Evolutionary conservation across 2,329 filamentous ascomycete species (phyloP).

Genomic region (Talaromyces islandicus): DNA sequence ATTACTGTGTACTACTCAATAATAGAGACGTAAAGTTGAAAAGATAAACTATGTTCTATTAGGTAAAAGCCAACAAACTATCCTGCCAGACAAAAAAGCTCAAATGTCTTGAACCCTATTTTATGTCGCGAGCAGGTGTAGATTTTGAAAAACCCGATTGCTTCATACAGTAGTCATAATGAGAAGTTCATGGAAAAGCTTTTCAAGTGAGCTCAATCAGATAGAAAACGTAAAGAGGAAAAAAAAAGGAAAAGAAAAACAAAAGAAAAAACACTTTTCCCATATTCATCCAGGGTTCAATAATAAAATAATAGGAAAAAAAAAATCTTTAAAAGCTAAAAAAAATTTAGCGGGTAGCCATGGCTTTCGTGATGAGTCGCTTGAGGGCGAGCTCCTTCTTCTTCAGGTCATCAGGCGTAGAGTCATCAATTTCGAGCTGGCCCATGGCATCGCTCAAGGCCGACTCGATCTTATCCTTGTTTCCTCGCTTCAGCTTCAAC

Average conservation of each 20-base stretch:
- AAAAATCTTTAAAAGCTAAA: not conserved
- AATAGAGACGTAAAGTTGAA: not conserved
- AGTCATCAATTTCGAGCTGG: constrained; percentile 92
- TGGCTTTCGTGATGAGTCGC: constrained; percentile 96
- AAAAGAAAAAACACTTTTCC: not conserved
- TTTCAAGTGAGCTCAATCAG: not conserved
- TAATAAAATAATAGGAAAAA: not conserved
- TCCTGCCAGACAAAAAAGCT: not conserved
- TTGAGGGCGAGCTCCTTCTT: constrained; percentile 99
- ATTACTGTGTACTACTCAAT: not conserved
- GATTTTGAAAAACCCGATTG: not conserved
- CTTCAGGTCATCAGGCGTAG: constrained; percentile 88
- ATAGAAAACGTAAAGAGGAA: not conserved
- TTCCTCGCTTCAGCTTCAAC: constrained; percentile 95
- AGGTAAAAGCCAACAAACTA: not conserved
- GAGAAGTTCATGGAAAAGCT: not conserved
- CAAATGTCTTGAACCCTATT: not conserved
- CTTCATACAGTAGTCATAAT: not conserved
- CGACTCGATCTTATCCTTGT: constrained; percentile 99
- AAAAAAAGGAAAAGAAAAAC: not conserved
- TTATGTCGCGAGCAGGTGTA: not conserved
- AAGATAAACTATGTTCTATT: not conserved
- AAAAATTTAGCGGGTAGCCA: constrained; percentile 72
- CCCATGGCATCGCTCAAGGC: constrained; percentile 96
- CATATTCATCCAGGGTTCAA: not conserved